Evolutionary conservation across 2,329 filamentous ascomycete genomes (phyloP), one percentile per base, ranked within the genome.

Genomic region (Dichotomopilus funicola): DNA sequence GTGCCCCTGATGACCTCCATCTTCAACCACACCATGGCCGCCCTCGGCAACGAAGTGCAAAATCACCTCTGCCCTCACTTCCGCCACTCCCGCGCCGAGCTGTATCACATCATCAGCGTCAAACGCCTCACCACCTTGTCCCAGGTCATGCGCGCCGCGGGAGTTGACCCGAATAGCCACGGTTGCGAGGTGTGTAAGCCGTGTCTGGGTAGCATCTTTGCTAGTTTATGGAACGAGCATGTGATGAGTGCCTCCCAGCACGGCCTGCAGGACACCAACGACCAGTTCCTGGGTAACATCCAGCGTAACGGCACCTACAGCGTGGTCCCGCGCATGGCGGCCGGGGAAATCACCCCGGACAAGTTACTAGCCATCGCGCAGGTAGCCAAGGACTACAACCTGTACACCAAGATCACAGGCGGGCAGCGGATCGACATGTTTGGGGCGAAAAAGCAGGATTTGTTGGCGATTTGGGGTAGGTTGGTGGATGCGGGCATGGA

Each of bases 341-440:
- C 82, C 46, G 91, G 91, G 57, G 91, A 96, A 70, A 94, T 96
- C 66, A 94, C 89, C 0, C 85, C 91, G 0, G 88, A 94, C 49
- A 91, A 89, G 68, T 80, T 96, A 51, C 87, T 95, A 47, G 81
- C 85, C 55, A 91, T 96, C 57, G 91, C 89, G 0, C 82, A 85
- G 54, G 89, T 96, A 0, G 91, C 90, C 0, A 88, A 88, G 74
- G 86, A 92, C 68, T 95, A 89, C 66, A 79, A 80, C 38, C 75
- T 96, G 6, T 96, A 96, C 73, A 90, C 86, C 66, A 96, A 96
- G 72, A 95, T 96, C 67, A 96, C 91, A 0, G 91, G 91, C 54
- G 91, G 88, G 1, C 91, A 96, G 71, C 83, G 91, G 54, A 95
- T 96, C 66, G 91, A 96, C 70, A 82, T 96, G 85, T 96, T 96